Evolutionary conservation across 306 rosid species (phyloP), one percentile per base, ranked within the genome.

Genomic region (Sophora flavescens): DNA sequence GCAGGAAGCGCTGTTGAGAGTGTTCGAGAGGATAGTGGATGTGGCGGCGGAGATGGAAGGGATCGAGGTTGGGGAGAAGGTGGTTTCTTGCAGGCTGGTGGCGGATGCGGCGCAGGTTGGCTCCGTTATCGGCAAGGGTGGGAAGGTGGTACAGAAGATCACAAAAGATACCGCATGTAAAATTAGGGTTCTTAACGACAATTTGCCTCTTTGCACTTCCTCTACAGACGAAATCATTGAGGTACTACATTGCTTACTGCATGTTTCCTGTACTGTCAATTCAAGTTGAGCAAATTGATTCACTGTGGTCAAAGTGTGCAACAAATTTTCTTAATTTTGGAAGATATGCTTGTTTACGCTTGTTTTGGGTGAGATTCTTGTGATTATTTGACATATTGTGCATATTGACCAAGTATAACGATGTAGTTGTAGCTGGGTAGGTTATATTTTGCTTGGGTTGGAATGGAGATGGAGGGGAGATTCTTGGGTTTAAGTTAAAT

Each of bases 21-120:
- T 96, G 65, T 96, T 90, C 39, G 98, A 92, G 67, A 88, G 96
- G 90, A 96, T 96, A 48, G 87, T 96, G 0, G 93, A 89, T 70
- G 99, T 96, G 26, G 99, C 91, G n/a, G 91, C 90, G 6, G 99
- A 91, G 91, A 86, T 81, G 16, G 97, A 88, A 6, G 92, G 93
- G 4, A 73, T 84, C 45, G 87, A 80, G 1, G 58, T 86, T 8
- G 91, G 86, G 6, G 78, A 81, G 48, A 89, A 91, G 16, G 83
- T 87, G 10, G 96, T 92, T 39, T 92, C 97, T 1, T 91, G 98
- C 80, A 78, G 99, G 74, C 66, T 96, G 14, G 83, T 92, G 80
- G 93, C 80, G 11, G 97, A 89, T 32, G 50, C 78, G 7, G 86
- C 89, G 2, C 93, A 91, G 80, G 87, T 88, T 3, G 90, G 99